These are phyloP conservation scores for Alternaria sp. DNA, from an alignment of 2,329 filamentous ascomycete species.

Conservation along the genomic window DNA sequence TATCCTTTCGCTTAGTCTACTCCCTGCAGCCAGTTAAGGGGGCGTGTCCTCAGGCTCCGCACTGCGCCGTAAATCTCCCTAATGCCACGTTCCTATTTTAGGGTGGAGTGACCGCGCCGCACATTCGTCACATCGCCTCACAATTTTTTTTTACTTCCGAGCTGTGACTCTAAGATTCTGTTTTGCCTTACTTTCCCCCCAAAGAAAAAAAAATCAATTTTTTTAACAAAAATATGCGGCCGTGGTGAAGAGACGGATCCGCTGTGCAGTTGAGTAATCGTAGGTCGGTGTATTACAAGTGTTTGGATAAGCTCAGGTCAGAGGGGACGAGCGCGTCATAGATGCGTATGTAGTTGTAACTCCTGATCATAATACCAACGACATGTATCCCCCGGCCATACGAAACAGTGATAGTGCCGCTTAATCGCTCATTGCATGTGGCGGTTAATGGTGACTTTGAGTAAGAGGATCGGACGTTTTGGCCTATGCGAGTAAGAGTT, in stretches of 20 bases:
- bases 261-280: constrained; percentile 2
- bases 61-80: constrained; percentile 23
- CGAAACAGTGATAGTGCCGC: constrained; percentile 25
- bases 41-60: constrained; percentile 19
- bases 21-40: constrained; percentile 18
- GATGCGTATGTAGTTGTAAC: constrained; percentile 28
- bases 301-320: background rate
- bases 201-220: too few relatives aligned
- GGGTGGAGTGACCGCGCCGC: constrained; percentile 21
- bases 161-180: background rate
- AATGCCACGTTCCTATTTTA: constrained; percentile 29
- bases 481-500: constrained; percentile 30
- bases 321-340: constrained; percentile 35
- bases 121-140: constrained; percentile 14
- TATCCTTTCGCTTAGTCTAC: constrained; percentile 20
- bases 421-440: constrained; percentile 27
- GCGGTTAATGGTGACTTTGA: constrained; percentile 27
- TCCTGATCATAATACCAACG: constrained; percentile 15
- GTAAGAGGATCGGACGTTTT: constrained; percentile 32
- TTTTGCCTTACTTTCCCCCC: background rate
- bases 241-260: background rate
- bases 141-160: constrained; percentile 9
- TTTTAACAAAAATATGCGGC: background rate
- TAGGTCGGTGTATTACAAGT: constrained; percentile 6
- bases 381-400: constrained; percentile 14